Evolutionary conservation across 192 early-diverging fungal genomes (phyloP).

Genomic region (Chytriomyces sp.): DNA sequence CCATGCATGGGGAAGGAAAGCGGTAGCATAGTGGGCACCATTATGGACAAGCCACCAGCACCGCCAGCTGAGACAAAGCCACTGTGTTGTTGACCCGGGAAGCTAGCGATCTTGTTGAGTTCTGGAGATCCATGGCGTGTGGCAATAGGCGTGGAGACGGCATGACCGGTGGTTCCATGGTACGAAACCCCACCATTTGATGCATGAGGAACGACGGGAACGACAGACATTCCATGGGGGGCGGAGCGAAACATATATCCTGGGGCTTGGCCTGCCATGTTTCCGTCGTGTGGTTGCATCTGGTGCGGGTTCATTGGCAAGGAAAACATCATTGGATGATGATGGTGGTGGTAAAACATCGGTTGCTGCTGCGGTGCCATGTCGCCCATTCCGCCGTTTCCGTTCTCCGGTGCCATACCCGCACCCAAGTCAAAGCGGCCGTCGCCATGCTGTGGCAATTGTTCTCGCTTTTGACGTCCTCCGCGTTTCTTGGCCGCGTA

Average conservation of each 20-base stretch:
- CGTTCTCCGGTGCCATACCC: neutral
- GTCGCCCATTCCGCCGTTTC: neutral
- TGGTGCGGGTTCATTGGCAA: neutral
- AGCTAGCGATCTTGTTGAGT: constrained; percentile 1
- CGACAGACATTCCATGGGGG: neutral
- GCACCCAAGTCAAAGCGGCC: neutral
- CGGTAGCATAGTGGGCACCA: constrained; percentile 12
- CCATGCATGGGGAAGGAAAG: neutral
- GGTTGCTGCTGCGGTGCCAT: neutral
- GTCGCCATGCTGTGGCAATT: neutral
- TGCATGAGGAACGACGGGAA: neutral
- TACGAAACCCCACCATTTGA: neutral
- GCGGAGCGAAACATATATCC: constrained; percentile 5
- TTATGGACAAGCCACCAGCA: neutral
- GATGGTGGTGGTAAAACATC: neutral
- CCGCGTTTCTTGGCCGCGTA: neutral
- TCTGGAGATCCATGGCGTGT: constrained; percentile 22
- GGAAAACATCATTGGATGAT: constrained; percentile 17
- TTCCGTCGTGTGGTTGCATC: neutral
- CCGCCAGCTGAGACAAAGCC: neutral
- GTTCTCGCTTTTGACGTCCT: neutral
- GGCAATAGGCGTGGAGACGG: constrained; percentile 10
- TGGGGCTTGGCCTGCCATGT: neutral
- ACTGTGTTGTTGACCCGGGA: too few relatives aligned
- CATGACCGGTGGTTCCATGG: neutral